Evolutionary conservation across 176 grass and related monocot species (phyloP).

Genomic region (Aegilops longissima): DNA sequence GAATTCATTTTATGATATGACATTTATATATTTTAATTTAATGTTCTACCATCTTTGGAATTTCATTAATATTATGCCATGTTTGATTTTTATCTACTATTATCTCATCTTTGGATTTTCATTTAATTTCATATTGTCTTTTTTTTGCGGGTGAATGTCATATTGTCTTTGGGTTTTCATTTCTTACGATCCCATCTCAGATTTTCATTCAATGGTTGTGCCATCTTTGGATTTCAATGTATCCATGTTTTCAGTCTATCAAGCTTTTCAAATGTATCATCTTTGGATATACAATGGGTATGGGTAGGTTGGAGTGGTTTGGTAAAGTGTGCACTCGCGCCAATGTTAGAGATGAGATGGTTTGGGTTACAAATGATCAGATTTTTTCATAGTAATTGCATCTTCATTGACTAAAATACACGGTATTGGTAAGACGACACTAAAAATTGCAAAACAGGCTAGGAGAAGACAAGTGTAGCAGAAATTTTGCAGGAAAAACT

Average conservation of each 20-base stretch:
- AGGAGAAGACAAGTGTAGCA: not conserved
- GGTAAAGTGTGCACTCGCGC: not conserved
- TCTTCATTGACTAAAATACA: not conserved
- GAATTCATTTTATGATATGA: not conserved
- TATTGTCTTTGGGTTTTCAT: no score
- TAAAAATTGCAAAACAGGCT: not conserved
- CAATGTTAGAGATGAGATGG: not conserved
- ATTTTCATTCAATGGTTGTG: not conserved
- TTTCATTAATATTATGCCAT: no score
- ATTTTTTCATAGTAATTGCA: not conserved
- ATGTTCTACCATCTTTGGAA: no score
- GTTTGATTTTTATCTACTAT: no score
- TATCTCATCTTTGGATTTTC: no score
- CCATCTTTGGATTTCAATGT: not conserved
- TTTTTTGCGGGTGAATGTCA: no score
- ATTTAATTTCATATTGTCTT: no score
- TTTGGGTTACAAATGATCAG: not conserved
- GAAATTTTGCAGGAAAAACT: not conserved
- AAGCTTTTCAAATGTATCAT: not conserved
- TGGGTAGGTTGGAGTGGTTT: not conserved
- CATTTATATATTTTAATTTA: not conserved
- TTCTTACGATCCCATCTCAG: not conserved
- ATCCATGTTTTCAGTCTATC: not conserved
- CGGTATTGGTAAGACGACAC: not conserved
- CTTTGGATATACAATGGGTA: not conserved